Evolutionary conservation across 148 eudicot genomes (phyloP), one percentile per base, ranked within the genome.

Genomic region (Silene uniflora): DNA sequence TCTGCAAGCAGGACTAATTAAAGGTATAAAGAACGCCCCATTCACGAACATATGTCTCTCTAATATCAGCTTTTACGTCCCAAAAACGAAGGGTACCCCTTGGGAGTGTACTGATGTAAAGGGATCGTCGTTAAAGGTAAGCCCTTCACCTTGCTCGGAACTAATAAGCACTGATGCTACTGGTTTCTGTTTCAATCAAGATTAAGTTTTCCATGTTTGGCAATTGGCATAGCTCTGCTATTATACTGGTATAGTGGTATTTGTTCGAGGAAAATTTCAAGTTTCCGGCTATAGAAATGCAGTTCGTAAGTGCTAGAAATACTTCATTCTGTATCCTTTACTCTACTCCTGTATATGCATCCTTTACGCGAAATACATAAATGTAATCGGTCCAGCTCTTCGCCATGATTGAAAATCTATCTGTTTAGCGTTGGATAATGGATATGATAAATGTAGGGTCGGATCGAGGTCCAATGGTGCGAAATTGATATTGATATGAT

Each of bases 91-190:
- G 78, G 77, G 72, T 39, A 14, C 56, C 49, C 87, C 87, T 24
- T 96, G 99, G 99, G 81, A 83, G 67, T 96, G 99, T 79, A 85
- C 95, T 7, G 89, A 96, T 80, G 95, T 96, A 35, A 73, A 80
- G 35, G 99, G 99, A 23, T 84, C 90, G 35, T 87, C 99, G 5
- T 68, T 87, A 35, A 68, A 84, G 81, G 99, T 96, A 49, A 89
- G 90, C 73, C 99, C 98, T 5, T 91, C 77, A 86, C 97, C 95
- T 29, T 96, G 99, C 67, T 81, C 91, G 27, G 91, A 92, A 76
- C 82, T 96, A 12, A 78, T 83, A 67, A 81, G 81, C 77, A 22
- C 81, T 12, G 82, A 75, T 59, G 76, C 73, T 18, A 69, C 73
- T 74, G 88, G 85, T 67, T 82, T 77, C 25, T 93, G 97, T 82